Percentiles rank a stretch among this genome's conserved stretches.
These are phyloP conservation scores for Thymus quinquecostatus DNA, from an alignment of 257 asterid species.

Conservation along the genomic window DNA sequence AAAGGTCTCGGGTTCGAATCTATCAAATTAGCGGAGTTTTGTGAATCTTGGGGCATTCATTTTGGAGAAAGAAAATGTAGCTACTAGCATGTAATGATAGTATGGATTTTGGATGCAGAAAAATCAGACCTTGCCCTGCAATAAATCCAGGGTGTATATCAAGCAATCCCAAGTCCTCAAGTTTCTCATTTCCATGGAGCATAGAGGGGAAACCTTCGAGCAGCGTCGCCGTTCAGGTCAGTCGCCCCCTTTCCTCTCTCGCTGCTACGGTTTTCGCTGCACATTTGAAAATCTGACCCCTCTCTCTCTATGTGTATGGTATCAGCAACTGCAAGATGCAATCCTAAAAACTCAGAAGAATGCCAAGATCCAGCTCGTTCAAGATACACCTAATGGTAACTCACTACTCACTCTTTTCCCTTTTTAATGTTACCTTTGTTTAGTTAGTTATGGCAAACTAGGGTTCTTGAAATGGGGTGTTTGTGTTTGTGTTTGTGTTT, in stretches of 20 bases:
- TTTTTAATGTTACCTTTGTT: background rate
- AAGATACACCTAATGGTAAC: slow-evolving; percentile 67
- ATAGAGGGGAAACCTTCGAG: slow-evolving; percentile 51
- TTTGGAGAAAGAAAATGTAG: background rate
- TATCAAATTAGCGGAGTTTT: background rate
- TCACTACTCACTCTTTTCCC: background rate
- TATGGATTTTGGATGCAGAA: slow-evolving; percentile 48
- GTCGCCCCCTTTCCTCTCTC: background rate
- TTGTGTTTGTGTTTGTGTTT: background rate
- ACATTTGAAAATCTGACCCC: slow-evolving; percentile 1
- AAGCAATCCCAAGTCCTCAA: slow-evolving; percentile 78
- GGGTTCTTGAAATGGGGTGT: background rate
- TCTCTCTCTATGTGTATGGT: background rate
- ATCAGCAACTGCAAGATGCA: slow-evolving; percentile 74
- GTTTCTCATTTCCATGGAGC: slow-evolving; percentile 79
- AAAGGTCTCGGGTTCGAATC: too few species aligned
- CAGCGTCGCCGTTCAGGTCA: slow-evolving; percentile 62
- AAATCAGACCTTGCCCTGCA: slow-evolving; percentile 89
- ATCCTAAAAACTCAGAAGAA: slow-evolving; percentile 77
- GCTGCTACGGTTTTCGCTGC: background rate
- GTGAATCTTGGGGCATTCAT: background rate
- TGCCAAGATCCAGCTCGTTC: slow-evolving; percentile 63
- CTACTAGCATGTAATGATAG: background rate
- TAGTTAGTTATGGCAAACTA: background rate
- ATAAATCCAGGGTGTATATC: slow-evolving; percentile 85